Conservation (phyloP, 768 basidiomycete genomes). For the Pisolithus albus region DNA sequence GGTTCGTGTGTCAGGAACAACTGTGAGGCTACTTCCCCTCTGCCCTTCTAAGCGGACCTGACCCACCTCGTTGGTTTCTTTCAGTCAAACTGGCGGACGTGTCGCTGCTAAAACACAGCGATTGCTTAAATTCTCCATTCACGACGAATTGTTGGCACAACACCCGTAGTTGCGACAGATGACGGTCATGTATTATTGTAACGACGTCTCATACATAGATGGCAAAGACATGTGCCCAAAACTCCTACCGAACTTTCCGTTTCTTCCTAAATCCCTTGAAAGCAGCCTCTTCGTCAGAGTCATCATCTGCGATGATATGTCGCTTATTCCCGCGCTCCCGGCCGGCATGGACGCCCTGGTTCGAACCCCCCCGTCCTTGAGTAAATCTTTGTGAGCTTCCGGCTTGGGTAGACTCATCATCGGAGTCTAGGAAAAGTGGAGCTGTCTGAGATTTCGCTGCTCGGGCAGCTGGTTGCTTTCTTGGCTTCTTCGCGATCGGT, state of each 20-base stretch:
- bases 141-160: slow-evolving; percentile 49
- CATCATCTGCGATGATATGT: slow-evolving; percentile 49
- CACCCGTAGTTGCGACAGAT: slow-evolving; percentile 1
- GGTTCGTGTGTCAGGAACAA: slow-evolving; percentile 97
- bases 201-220: not conserved
- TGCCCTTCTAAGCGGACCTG: not conserved
- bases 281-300: slow-evolving; percentile 65
- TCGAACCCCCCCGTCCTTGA: slow-evolving; percentile 5
- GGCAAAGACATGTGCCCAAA: not conserved
- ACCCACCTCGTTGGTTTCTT: slow-evolving; percentile 1
- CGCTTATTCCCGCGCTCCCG: slow-evolving; percentile 15
- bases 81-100: slow-evolving; percentile 80
- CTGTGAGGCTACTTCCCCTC: slow-evolving; percentile 36
- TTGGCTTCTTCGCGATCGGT: slow-evolving; percentile 11
- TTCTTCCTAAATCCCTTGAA: slow-evolving; percentile 55
- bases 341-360: not conserved
- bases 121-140: slow-evolving; percentile 74
- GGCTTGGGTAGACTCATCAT: slow-evolving; percentile 31
- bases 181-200: not conserved
- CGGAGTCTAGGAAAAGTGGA: slow-evolving; percentile 48
- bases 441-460: slow-evolving; percentile 25
- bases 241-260: slow-evolving; percentile 9
- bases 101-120: slow-evolving; percentile 86
- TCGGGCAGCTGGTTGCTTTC: slow-evolving; percentile 8
- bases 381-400: not conserved